phyloP scores from a whole-genome alignment of 2,329 filamentous ascomycete species.

The Paracoccidioides lutzii region DNA sequence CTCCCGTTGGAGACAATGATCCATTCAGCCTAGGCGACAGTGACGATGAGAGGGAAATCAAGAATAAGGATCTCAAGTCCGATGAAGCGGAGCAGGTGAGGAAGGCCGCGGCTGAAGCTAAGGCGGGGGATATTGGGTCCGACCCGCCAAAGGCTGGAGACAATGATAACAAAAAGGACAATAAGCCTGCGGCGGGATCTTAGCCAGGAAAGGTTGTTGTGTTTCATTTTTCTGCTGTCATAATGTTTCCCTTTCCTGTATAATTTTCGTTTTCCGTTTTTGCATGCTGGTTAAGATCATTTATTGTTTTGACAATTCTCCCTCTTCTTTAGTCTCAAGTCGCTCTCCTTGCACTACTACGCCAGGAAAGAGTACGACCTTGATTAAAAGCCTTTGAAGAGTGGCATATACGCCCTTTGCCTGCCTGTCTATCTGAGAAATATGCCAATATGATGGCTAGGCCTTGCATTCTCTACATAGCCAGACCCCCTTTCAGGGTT shows the following conservation, averaged over 20 bases:
- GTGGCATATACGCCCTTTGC: no score
- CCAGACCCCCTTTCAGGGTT: no score
- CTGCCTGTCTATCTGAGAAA: no score
- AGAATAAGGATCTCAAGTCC: slow-evolving; percentile 38
- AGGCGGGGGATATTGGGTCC: slow-evolving; percentile 28
- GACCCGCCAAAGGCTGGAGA: slow-evolving; percentile 10
- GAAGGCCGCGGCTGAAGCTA: slow-evolving; percentile 45
- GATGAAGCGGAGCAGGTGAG: slow-evolving; percentile 49
- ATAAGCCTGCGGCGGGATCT: slow-evolving; percentile 1
- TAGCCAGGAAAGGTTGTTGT: not conserved
- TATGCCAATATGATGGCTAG: no score
- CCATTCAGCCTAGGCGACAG: slow-evolving; percentile 94
- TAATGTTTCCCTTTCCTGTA: not conserved
- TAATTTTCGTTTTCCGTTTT: not conserved
- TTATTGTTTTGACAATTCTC: no score
- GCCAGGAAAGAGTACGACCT: no score
- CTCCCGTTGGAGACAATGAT: slow-evolving; percentile 78
- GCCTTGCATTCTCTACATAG: no score
- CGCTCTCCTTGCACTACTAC: no score
- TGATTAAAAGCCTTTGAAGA: no score
- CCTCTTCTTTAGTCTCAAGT: no score
- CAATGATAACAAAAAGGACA: not conserved
- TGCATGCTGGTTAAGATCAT: not conserved
- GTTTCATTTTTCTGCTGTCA: not conserved
- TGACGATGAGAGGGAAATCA: slow-evolving; percentile 76